Evolutionary conservation across 2,329 filamentous ascomycete species (phyloP), one percentile per base, ranked within the genome.

Genomic region (Ophiostoma triangulosporum): DNA sequence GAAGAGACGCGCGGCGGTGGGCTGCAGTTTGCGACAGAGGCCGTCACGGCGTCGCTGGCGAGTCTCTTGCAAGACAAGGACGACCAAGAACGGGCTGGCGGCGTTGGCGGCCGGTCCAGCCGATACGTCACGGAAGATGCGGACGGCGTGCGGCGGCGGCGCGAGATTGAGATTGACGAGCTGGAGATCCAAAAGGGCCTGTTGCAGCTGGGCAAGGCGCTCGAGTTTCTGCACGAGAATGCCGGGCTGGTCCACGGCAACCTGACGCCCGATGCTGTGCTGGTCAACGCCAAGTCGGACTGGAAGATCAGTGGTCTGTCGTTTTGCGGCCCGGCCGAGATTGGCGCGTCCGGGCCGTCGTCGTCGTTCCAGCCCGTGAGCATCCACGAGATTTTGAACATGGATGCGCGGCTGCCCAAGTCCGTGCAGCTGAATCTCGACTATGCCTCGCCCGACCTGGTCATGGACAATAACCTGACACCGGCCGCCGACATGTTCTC

Each of bases 261-360:
- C 64, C 68, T 98, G 58, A 97, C 90, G 0, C 93, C 93, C 0
- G 91, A 97, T 59, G 87, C 90, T 17, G 82, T 98, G 59, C 84
- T 95, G 59, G 81, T 98, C 67, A 98, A 98, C 69, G 81, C 87
- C 38, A 98, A 98, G 83, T 95, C 88, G 48, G 93, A 98, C 68
- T 98, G 93, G 93, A 98, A 98, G 67, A 87, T 98, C 57, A 91
- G 89, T 61, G 93, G 91, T n/a, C 76, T 98, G 36, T 81, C 86
- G 0, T 98, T 96, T 66, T 88, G 86, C 64, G 86, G 86, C 46
- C 86, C 89, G 14, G 80, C 87, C 49, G 86, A 89, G 60, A 78
- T 80, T 61, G 33, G 46, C 31, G 57, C 51, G 4, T 15, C 54
- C 7, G 57, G 50, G 17, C n/a, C 52, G 26, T 75, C 83, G 46